phyloP scores from a whole-genome alignment of 2,329 filamentous ascomycete genomes.

The Diaporthe humulicola region DNA sequence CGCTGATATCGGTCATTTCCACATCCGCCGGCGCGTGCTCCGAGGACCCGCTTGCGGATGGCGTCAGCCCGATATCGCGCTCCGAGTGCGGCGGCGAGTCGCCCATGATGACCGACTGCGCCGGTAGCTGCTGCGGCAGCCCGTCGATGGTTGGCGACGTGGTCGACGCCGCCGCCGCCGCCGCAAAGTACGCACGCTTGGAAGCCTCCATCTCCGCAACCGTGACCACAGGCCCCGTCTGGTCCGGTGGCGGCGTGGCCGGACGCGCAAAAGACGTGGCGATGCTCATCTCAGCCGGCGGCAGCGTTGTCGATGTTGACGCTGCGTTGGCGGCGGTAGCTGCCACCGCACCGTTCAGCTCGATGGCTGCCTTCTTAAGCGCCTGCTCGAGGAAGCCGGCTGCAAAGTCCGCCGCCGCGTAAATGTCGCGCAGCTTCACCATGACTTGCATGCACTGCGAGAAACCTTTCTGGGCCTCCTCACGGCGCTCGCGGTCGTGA shows the following conservation, averaged over 20 bases:
- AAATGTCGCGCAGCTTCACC: slow-evolving; percentile 87
- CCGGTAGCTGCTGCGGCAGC: slow-evolving; percentile 50
- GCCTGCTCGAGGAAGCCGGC: slow-evolving; percentile 94
- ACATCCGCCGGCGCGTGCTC: slow-evolving; percentile 56
- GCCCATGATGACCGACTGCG: slow-evolving; percentile 51
- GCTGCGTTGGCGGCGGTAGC: slow-evolving; percentile 48
- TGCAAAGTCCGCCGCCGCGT: slow-evolving; percentile 95
- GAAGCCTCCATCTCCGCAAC: slow-evolving; percentile 39
- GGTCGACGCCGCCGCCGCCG: slow-evolving; percentile 41
- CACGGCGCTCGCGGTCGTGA: slow-evolving; percentile 77
- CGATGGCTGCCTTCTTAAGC: slow-evolving; percentile 87
- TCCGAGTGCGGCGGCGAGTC: slow-evolving; percentile 61
- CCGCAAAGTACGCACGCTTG: slow-evolving; percentile 53
- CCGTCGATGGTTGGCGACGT: slow-evolving; percentile 16
- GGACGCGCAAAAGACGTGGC: slow-evolving; percentile 19
- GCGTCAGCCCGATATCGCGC: slow-evolving; percentile 58
- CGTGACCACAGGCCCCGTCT: slow-evolving; percentile 52
- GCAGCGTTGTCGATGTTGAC: slow-evolving; percentile 36
- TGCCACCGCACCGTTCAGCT: slow-evolving; percentile 62
- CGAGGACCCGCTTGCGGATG: slow-evolving; percentile 59
- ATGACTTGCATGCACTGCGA: slow-evolving; percentile 94
- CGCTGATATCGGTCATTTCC: slow-evolving; percentile 61
- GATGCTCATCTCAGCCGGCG: slow-evolving; percentile 36
- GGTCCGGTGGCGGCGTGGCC: slow-evolving; percentile 67
- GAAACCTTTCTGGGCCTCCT: slow-evolving; percentile 83